Evolutionary conservation across 305 asterid genomes (phyloP).

Genomic region (Ajuga reptans): DNA sequence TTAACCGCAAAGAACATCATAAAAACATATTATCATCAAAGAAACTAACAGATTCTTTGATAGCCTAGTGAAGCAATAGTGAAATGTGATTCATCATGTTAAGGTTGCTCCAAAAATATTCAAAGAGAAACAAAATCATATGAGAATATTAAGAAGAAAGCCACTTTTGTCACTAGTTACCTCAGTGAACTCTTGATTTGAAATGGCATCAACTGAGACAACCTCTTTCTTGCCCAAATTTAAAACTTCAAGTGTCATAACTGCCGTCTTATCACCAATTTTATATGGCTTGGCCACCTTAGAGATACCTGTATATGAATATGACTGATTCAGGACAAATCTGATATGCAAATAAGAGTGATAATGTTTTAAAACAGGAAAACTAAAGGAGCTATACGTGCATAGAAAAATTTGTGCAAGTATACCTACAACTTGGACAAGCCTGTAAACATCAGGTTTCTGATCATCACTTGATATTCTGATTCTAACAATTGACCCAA

Average conservation of each 20-base stretch:
- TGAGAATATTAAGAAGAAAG: background rate
- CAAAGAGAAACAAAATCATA: slow-evolving; percentile 10
- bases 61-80: background rate
- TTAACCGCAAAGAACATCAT: background rate
- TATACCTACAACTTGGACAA: slow-evolving; percentile 75
- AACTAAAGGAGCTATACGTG: background rate
- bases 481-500: slow-evolving; percentile 65
- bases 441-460: slow-evolving; percentile 70
- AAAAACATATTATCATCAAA: background rate
- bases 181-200: slow-evolving; percentile 68
- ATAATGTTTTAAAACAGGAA: background rate
- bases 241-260: slow-evolving; percentile 59
- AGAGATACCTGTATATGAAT: slow-evolving; percentile 44
- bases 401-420: background rate
- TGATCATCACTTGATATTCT: slow-evolving; percentile 53
- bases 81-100: background rate
- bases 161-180: slow-evolving; percentile 32
- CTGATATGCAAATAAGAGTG: background rate
- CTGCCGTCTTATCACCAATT: slow-evolving; percentile 45
- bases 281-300: slow-evolving; percentile 51
- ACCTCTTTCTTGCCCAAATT: slow-evolving; percentile 62
- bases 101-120: background rate
- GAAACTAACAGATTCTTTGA: background rate
- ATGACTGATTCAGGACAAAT: background rate
- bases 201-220: slow-evolving; percentile 46